These are phyloP conservation scores for Maudiozyma humilis DNA, from an alignment of 1,139 yeast species.

Conservation along the genomic window DNA sequence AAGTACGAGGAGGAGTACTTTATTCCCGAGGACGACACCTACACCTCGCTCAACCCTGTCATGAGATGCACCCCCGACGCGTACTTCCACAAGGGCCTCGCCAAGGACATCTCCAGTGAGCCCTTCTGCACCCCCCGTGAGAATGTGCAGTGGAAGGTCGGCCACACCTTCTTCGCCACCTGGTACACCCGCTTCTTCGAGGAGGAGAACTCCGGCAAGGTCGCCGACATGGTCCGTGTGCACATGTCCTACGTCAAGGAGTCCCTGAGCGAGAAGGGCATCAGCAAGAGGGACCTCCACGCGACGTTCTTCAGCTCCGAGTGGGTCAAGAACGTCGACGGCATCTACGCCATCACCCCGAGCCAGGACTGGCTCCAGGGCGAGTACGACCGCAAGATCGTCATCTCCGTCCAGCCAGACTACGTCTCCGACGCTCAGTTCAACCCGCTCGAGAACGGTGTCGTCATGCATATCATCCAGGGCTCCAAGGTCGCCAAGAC, in stretches of 20 bases:
- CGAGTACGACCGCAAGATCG: slow-evolving; percentile 39
- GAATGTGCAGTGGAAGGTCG: slow-evolving; percentile 46
- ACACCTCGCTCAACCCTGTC: slow-evolving; percentile 63
- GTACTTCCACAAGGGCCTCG: slow-evolving; percentile 57
- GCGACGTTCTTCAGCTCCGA: slow-evolving; percentile 60
- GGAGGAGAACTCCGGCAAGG: slow-evolving; percentile 32
- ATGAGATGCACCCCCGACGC: slow-evolving; percentile 78
- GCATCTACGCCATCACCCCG: slow-evolving; percentile 54
- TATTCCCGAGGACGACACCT: slow-evolving; percentile 60
- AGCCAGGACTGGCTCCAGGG: slow-evolving; percentile 55
- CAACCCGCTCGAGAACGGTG: slow-evolving; percentile 43
- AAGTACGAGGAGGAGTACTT: slow-evolving; percentile 45
- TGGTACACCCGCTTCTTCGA: slow-evolving; percentile 67
- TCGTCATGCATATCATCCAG: slow-evolving; percentile 47
- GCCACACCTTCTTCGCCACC: slow-evolving; percentile 60
- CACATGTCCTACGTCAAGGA: slow-evolving; percentile 63
- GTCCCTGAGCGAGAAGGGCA: slow-evolving; percentile 46
- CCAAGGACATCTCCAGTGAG: slow-evolving; percentile 47
- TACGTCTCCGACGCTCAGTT: slow-evolving; percentile 57
- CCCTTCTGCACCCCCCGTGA: slow-evolving; percentile 83
- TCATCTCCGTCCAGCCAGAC: slow-evolving; percentile 66
- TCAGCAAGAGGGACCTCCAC: slow-evolving; percentile 40
- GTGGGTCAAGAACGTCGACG: slow-evolving; percentile 61
- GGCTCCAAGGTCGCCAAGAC: slow-evolving; percentile 56
- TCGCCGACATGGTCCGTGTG: slow-evolving; percentile 50